Conservation (phyloP, 2,329 filamentous ascomycete species). For the Neoscytalidium dimidiatum region DNA sequence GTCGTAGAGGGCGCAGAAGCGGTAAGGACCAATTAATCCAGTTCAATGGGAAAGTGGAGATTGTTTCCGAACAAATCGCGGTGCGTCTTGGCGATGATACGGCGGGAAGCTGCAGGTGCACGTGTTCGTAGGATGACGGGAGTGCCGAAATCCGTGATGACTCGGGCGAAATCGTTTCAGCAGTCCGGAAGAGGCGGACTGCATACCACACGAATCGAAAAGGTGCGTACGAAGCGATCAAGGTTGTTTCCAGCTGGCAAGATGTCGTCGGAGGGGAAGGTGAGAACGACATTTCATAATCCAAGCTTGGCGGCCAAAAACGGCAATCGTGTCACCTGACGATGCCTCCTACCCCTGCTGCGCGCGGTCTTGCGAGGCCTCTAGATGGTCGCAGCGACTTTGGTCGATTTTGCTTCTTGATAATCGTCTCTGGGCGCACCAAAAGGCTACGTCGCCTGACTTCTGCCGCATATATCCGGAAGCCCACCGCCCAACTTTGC, state of each 20-base stretch:
- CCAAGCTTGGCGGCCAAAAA: slow-evolving; percentile 6
- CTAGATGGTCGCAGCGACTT: background rate
- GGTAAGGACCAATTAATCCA: background rate
- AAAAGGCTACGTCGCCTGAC: background rate
- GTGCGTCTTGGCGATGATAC: slow-evolving; percentile 5
- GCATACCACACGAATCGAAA: background rate
- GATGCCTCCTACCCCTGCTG: background rate
- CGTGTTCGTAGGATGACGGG: slow-evolving; percentile 2
- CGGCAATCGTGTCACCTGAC: slow-evolving; percentile 4
- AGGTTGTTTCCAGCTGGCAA: background rate
- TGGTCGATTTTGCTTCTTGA: background rate
- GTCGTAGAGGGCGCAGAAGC: background rate
- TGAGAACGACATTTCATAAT: slow-evolving; percentile 2
- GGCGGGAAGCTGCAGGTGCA: slow-evolving; percentile 11
- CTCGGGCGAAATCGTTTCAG: background rate
- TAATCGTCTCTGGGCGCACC: background rate
- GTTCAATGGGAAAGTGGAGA: background rate
- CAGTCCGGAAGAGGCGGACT: background rate
- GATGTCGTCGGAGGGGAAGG: background rate
- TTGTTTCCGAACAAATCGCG: background rate
- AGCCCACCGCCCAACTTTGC: background rate
- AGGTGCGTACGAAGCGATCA: background rate
- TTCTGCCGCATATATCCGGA: slow-evolving; percentile 8
- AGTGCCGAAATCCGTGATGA: slow-evolving; percentile 9
- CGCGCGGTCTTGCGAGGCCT: background rate